Evolutionary conservation across 768 basidiomycete species (phyloP).

Genomic region (Mycena rebaudengoi): DNA sequence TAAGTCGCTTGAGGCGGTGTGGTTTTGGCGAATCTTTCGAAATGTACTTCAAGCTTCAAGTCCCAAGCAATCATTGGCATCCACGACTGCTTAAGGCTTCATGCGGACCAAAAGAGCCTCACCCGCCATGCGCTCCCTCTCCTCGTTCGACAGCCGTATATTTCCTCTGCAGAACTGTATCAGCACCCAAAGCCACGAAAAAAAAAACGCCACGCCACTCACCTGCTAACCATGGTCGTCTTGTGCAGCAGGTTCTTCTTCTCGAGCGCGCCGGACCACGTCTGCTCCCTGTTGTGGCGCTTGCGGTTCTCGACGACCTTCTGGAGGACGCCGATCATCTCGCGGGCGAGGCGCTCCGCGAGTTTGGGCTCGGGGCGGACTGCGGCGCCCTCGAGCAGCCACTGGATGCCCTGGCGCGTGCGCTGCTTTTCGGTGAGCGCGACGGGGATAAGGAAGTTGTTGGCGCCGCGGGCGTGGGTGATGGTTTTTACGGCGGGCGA

Average conservation of each 20-base stretch:
- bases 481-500: constrained; percentile 76
- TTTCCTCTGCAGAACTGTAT: too few species aligned
- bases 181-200: not conserved
- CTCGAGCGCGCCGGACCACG: constrained; percentile 61
- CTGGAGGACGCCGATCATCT: constrained; percentile 77
- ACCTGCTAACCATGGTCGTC: constrained; percentile 83
- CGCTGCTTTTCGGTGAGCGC: constrained; percentile 86
- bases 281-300: too few species aligned
- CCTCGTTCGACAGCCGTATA: too few species aligned
- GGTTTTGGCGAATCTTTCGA: too few species aligned
- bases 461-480: constrained; percentile 66
- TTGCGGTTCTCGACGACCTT: not conserved
- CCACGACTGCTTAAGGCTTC: too few species aligned
- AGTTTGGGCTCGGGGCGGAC: constrained; percentile 62
- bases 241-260: constrained; percentile 72
- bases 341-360: constrained; percentile 79
- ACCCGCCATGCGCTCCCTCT: too few species aligned
- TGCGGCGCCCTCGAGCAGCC: constrained; percentile 74
- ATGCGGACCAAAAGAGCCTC: too few species aligned
- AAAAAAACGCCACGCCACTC: constrained; percentile 34
- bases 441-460: constrained; percentile 70
- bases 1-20: too few species aligned
- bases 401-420: constrained; percentile 70
- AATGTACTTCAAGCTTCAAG: too few species aligned
- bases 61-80: too few species aligned